Percentiles rank a stretch among this genome's conserved stretches.
phyloP scores from a whole-genome alignment of 2,329 filamentous ascomycete species.

The Xylaria polymorpha region DNA sequence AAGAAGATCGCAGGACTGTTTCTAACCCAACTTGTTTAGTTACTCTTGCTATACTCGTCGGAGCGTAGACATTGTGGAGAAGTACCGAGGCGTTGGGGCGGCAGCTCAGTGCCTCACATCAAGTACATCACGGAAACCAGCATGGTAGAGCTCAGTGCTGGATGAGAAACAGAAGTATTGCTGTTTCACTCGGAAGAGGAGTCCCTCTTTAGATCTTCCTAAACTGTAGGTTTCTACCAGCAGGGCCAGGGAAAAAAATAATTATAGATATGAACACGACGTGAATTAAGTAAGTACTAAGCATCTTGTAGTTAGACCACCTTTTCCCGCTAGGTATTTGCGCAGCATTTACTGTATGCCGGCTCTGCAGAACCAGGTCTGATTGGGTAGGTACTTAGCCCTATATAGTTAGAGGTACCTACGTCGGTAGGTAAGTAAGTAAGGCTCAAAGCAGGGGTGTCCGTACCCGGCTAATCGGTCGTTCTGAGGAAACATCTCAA shows the following conservation, averaged over 20 bases:
- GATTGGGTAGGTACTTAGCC: no score
- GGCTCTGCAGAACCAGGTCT: neutral
- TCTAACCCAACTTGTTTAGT: constrained; percentile 4
- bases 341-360: neutral
- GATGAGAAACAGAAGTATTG: neutral
- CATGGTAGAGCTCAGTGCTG: constrained; percentile 55
- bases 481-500: constrained; percentile 35
- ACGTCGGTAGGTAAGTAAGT: neutral
- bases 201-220: neutral
- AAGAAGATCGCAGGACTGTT: neutral
- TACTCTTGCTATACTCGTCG: constrained; percentile 56
- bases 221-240: neutral
- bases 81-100: constrained; percentile 57
- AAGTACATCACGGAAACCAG: no score
- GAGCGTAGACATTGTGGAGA: constrained; percentile 58
- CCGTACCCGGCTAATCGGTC: constrained; percentile 31
- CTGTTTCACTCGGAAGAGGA: neutral
- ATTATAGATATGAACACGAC: neutral
- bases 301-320: neutral
- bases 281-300: constrained; percentile 6
- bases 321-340: neutral
- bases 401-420: neutral
- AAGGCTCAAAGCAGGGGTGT: constrained; percentile 1
- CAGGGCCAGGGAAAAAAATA: neutral
- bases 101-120: no score